A percentile compares a stretch with the other conserved stretches of the same genome.
Evolutionary conservation across 495 filamentous ascomycete species (phyloP).

Genomic region (Xylaria cubensis): DNA sequence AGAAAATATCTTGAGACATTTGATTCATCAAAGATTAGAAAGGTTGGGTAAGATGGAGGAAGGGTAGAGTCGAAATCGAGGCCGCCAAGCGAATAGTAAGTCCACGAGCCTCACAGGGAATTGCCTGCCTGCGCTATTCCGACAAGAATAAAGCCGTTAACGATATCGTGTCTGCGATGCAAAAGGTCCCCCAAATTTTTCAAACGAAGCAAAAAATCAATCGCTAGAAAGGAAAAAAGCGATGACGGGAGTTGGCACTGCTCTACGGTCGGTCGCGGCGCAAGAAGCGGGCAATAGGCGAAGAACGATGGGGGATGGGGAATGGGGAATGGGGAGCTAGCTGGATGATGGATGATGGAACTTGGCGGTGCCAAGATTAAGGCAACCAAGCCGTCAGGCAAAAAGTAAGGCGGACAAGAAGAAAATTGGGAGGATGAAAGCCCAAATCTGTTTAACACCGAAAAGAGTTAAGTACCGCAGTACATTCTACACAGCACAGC

Average conservation of each 20-base stretch:
- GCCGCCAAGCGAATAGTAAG: slow-evolving; percentile 18
- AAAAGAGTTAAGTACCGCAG: background rate
- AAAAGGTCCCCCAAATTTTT: background rate
- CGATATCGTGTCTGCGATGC: background rate
- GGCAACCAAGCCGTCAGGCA: slow-evolving; percentile 22
- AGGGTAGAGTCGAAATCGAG: background rate
- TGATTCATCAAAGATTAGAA: slow-evolving; percentile 7
- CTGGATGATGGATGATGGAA: slow-evolving; percentile 2
- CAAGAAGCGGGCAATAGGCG: slow-evolving; percentile 6
- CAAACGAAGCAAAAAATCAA: background rate
- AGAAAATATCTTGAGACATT: slow-evolving; percentile 7
- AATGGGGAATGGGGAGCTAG: background rate
- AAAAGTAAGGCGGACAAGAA: slow-evolving; percentile 42
- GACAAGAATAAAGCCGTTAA: background rate
- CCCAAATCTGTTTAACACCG: slow-evolving; percentile 14
- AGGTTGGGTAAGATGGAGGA: background rate
- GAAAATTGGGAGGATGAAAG: background rate
- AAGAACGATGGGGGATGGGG: slow-evolving; percentile 3
- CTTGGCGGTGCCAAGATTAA: slow-evolving; percentile 25
- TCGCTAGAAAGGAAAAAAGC: background rate
- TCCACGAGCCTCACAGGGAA: background rate
- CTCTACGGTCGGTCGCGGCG: slow-evolving; percentile 24
- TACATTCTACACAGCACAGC: background rate
- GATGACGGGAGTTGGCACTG: slow-evolving; percentile 20
- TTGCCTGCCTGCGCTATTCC: background rate